These are phyloP conservation scores for Saturnispora quitensis DNA, from an alignment of 805 yeast species.

Conservation along the genomic window DNA sequence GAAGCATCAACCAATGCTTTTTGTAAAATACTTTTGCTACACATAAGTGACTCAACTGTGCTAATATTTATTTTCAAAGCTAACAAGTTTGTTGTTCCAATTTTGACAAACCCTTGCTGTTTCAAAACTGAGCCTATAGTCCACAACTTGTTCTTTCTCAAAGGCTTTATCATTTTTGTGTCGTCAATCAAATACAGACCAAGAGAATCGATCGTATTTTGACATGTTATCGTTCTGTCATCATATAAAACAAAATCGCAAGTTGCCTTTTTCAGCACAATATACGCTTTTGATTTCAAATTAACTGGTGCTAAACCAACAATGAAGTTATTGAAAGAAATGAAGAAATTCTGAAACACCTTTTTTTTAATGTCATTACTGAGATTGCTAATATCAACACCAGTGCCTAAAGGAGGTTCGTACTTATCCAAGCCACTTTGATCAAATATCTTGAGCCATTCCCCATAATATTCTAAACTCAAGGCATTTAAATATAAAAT, in stretches of 20 bases:
- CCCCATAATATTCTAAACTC: constrained; percentile 48
- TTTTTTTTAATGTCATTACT: neutral
- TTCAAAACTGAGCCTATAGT: constrained; percentile 33
- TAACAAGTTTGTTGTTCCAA: constrained; percentile 38
- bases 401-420: constrained; percentile 9
- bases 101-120: constrained; percentile 42
- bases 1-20: constrained; percentile 13
- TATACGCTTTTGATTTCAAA: constrained; percentile 41
- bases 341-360: constrained; percentile 12
- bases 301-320: constrained; percentile 59
- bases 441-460: constrained; percentile 44
- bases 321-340: constrained; percentile 42
- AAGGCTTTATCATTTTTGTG: constrained; percentile 25
- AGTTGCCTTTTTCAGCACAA: constrained; percentile 46
- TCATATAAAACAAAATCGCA: constrained; percentile 34
- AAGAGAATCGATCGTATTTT: constrained; percentile 38
- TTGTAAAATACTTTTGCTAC: constrained; percentile 10
- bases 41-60: constrained; percentile 1
- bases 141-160: constrained; percentile 25
- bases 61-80: constrained; percentile 25
- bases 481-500: constrained; percentile 41
- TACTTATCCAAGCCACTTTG: constrained; percentile 5
- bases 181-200: constrained; percentile 61
- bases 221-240: constrained; percentile 17
- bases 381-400: constrained; percentile 9